A percentile compares a stretch with the other conserved stretches of the same genome.
phyloP scores from a whole-genome alignment of 129 eudicot genomes.

The Escallonia herrerae region DNA sequence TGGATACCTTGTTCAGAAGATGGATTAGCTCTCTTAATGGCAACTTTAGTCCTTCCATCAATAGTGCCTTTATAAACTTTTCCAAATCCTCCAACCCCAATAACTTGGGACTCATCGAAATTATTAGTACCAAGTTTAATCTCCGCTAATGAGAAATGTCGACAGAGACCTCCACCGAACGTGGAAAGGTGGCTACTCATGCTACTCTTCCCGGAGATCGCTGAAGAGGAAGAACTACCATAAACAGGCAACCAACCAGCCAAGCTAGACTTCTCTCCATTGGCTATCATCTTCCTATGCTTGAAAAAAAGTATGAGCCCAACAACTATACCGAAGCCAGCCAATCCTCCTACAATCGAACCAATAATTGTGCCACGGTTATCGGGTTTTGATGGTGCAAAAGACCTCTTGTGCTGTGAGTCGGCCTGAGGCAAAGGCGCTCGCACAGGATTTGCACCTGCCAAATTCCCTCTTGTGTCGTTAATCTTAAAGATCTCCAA shows the following conservation, averaged over 20 bases:
- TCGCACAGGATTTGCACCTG: conserved; percentile 40
- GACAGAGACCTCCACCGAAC: conserved; percentile 35
- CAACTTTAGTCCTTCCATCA: conserved; percentile 34
- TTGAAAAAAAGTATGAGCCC: not conserved
- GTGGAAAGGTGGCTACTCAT: conserved; percentile 20
- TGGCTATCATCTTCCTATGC: not conserved
- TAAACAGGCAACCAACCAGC: conserved; percentile 27
- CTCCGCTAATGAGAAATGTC: conserved; percentile 38
- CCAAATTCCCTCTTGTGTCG: conserved; percentile 19
- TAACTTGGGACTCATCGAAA: conserved; percentile 30
- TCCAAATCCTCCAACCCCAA: conserved; percentile 64
- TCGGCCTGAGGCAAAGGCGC: not conserved
- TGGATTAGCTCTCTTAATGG: conserved; percentile 44
- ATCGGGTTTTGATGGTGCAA: conserved; percentile 7
- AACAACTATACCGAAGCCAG: conserved; percentile 6
- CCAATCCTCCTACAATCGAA: conserved; percentile 14
- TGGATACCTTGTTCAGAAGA: conserved; percentile 49
- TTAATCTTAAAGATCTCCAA: conserved; percentile 50
- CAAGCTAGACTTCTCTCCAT: not conserved
- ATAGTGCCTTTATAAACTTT: conserved; percentile 47
- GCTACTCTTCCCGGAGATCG: conserved; percentile 20
- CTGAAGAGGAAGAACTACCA: conserved; percentile 20
- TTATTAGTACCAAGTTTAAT: conserved; percentile 29
- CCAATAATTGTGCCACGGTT: conserved; percentile 9
- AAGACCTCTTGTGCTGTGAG: not conserved